Evolutionary conservation across 106 monocot genomes (phyloP), one percentile per base, ranked within the genome.

Genomic region (Apostasia ramifera): DNA sequence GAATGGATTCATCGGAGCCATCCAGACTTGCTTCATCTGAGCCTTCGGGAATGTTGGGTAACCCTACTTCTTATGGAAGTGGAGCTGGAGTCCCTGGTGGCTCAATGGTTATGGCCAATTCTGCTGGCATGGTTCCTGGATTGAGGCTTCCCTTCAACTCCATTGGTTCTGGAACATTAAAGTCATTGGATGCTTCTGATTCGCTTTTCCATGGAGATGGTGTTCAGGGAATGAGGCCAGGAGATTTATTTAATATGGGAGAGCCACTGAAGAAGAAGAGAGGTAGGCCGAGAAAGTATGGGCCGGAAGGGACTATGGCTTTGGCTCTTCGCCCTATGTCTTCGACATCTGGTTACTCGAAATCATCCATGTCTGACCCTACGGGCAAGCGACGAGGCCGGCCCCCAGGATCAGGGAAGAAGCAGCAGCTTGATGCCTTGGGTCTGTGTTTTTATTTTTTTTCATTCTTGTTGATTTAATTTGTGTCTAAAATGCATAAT

Each of bases 251-350:
- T 55, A 80, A 48, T 66, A 72, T 80, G 71, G 74, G 77, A 5
- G 85, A 85, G 48, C 79, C 74, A 8, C 46, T 73, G 56, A 81
- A 81, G 74, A 83, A 83, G 71, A 91, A 91, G 69, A 72, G 86
- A 65, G 90, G 90, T 40, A 79, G 90, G 58, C 90, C 90, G 43
- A 83, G 90, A 51, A 89, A 89, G 55, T 89, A 89, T 59, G 89
- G 82, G 39, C 82, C 89, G 2, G 89, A 89, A 70, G 83, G 83
- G 10, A 74, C 55, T 71, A 81, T 90, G 90, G 80, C 83, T 40
- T 54, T 86, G 50, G 86, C 69, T 45, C 70, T 86, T 52, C 73
- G 72, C 10, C 74, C 85, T 3, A 58, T 55, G 14, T 71, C 85
- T 26, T 70, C 84, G 8, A 58, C 60, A 15, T 59, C 78, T 1